Conservation (phyloP, 2,329 filamentous ascomycete genomes). For the Colletotrichum chrysophilum region DNA sequence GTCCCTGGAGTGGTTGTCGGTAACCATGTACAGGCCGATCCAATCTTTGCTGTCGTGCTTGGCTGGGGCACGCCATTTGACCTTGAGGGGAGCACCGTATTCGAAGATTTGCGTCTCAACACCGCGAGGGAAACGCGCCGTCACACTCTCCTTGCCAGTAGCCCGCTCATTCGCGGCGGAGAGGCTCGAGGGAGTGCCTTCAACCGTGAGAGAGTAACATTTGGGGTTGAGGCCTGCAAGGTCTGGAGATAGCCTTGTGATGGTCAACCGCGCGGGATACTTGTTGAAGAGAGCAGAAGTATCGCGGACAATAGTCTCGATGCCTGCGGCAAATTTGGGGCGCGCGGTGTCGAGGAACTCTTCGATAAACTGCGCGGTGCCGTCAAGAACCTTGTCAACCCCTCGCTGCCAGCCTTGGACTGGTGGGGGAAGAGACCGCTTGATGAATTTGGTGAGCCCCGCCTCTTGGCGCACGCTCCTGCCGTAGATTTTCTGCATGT, state of each 20-base stretch:
- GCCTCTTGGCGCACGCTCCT: constrained; percentile 83
- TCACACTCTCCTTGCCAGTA: constrained; percentile 76
- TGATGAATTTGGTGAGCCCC: constrained; percentile 89
- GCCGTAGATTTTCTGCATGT: constrained; percentile 98
- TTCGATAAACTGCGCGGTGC: constrained; percentile 87
- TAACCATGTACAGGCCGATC: constrained; percentile 96
- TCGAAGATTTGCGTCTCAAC: constrained; percentile 81
- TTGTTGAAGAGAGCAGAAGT: constrained; percentile 88
- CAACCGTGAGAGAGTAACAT: constrained; percentile 78
- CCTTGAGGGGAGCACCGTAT: constrained; percentile 88
- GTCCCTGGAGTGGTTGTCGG: constrained; percentile 88
- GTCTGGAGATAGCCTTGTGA: constrained; percentile 80
- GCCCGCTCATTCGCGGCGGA: constrained; percentile 61
- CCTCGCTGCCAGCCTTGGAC: constrained; percentile 85
- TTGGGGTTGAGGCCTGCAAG: constrained; percentile 80
- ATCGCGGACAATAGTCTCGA: constrained; percentile 86
- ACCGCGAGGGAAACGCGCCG: constrained; percentile 70
- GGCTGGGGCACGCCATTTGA: constrained; percentile 87
- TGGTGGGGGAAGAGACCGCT: constrained; percentile 82
- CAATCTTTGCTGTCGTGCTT: constrained; percentile 92
- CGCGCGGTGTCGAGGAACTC: constrained; percentile 86
- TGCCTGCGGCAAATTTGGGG: constrained; percentile 84
- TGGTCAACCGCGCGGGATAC: constrained; percentile 84
- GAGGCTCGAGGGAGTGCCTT: constrained; percentile 64
- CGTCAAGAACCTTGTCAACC: constrained; percentile 85